phyloP scores from a whole-genome alignment of 805 yeast species.

The Zygoascus tannicola region DNA sequence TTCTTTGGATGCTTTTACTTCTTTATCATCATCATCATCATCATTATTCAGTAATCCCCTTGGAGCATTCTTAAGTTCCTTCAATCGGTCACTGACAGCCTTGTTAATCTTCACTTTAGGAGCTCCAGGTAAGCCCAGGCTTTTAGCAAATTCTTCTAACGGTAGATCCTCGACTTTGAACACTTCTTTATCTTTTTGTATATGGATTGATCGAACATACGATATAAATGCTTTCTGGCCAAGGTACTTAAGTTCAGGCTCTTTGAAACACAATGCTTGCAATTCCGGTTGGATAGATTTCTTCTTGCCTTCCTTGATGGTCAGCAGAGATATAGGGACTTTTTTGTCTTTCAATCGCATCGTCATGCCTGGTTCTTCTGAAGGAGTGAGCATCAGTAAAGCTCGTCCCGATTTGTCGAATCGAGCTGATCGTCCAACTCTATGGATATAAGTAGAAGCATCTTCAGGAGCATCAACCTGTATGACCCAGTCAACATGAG shows the following conservation, averaged over 20 bases:
- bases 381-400: conserved; percentile 70
- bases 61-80: conserved; percentile 73
- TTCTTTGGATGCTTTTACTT: conserved; percentile 28
- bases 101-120: conserved; percentile 71
- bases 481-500: conserved; percentile 90
- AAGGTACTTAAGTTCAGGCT: conserved; percentile 82
- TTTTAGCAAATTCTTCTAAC: conserved; percentile 70
- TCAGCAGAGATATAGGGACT: conserved; percentile 63
- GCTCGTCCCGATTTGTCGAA: conserved; percentile 81
- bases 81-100: conserved; percentile 38
- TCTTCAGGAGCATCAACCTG: conserved; percentile 91
- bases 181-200: conserved; percentile 81
- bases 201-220: conserved; percentile 71
- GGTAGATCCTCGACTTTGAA: conserved; percentile 73
- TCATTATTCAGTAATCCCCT: conserved; percentile 58
- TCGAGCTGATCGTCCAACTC: conserved; percentile 86
- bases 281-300: conserved; percentile 72
- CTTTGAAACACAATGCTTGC: conserved; percentile 84
- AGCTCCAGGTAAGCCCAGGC: conserved; percentile 91
- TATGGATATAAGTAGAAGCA: conserved; percentile 76
- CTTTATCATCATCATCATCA: conserved; percentile 57
- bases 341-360: conserved; percentile 50
- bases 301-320: conserved; percentile 60
- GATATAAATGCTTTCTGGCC: conserved; percentile 96
- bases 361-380: conserved; percentile 71